Base-by-base conservation (phyloP, 352 stramenopile genomes). In the Globisporangium ultimum region DNA sequence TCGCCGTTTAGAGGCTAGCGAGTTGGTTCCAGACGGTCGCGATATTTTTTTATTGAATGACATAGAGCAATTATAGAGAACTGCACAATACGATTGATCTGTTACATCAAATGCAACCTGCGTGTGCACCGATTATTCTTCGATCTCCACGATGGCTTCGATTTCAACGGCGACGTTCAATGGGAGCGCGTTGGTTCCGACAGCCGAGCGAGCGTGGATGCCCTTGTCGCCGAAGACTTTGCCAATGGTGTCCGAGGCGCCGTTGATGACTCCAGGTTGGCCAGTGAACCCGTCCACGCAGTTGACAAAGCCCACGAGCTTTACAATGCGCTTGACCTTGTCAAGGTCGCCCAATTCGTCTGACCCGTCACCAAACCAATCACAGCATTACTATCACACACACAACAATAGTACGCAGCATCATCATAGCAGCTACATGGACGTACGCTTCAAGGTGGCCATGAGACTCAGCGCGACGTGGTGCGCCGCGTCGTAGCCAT, bases 111-210 rank as follows among this genome's bases (percentile, higher is more conserved):
- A 36, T 36, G 28, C 28, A 36, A 36, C 28, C 28, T 36, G 28
- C 24, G 5, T 32, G 24, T 32, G 24, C 24, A 32, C 28, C 28
- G 8, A 36, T 36, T 36, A 36, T 36, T 36, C 28, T 2, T 96
- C 80, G 34, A 98, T 67, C 67, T 98, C 89, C 10, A 97, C 79
- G 55, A 99, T 95, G 40, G 88, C 87, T 78, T 99, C 96, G 34
- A 99, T 90, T 76, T 99, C 96, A 1, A 98, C 94, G 36, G 89
- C 82, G 36, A 98, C 87, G 65, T 96, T 94, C 13, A 99, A 59
- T 3, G 96, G 95, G 17, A 99, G 69, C 15, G 91, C 89, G 64
- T 96, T 98, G 3, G 89, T 97, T 52, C 95, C 96, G 48, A 98
- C 88, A 9, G 96, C 96, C 64, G 87, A 97, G 52, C 96, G 76